Percentiles rank a stretch among this genome's conserved stretches.
Conservation (phyloP, 106 monocot genomes). For the Allium sativum region DNA sequence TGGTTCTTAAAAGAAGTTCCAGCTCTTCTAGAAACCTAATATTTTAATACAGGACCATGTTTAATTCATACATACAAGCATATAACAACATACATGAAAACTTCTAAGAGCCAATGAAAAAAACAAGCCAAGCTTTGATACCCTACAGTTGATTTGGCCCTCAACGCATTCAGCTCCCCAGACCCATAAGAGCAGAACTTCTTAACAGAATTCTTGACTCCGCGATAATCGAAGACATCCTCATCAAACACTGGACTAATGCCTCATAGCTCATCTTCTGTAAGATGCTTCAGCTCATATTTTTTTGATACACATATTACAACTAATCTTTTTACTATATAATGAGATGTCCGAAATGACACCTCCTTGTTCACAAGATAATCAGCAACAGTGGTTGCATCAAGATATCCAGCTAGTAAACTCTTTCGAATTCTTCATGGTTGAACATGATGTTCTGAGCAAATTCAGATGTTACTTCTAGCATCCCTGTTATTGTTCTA, state of each 20-base stretch:
- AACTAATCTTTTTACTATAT: conserved; percentile 85
- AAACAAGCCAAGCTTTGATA: conserved; percentile 39
- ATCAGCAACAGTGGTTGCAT: conserved; percentile 98
- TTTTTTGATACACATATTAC: conserved; percentile 67
- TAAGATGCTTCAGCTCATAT: conserved; percentile 61
- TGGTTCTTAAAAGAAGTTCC: too few relatives aligned
- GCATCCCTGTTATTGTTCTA: conserved; percentile 68
- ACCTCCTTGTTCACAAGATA: conserved; percentile 98
- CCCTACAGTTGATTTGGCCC: conserved; percentile 65
- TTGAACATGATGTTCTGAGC: conserved; percentile 82
- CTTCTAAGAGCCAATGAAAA: too few relatives aligned
- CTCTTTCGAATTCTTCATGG: conserved; percentile 52
- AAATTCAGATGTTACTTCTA: conserved; percentile 91
- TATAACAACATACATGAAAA: too few relatives aligned
- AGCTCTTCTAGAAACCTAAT: too few relatives aligned
- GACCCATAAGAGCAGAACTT: conserved; percentile 93
- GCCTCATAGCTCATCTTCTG: conserved; percentile 39
- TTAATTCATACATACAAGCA: too few relatives aligned
- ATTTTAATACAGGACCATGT: too few relatives aligned
- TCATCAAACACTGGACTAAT: conserved; percentile 58
- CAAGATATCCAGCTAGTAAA: conserved; percentile 85
- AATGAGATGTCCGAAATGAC: conserved; percentile 90
- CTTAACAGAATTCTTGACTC: conserved; percentile 63
- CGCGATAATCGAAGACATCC: conserved; percentile 80
- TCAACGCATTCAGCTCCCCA: conserved; percentile 60